Evolutionary conservation across 179 eudicot genomes (phyloP), one percentile per base, ranked within the genome.

Genomic region (Nepenthes alata): DNA sequence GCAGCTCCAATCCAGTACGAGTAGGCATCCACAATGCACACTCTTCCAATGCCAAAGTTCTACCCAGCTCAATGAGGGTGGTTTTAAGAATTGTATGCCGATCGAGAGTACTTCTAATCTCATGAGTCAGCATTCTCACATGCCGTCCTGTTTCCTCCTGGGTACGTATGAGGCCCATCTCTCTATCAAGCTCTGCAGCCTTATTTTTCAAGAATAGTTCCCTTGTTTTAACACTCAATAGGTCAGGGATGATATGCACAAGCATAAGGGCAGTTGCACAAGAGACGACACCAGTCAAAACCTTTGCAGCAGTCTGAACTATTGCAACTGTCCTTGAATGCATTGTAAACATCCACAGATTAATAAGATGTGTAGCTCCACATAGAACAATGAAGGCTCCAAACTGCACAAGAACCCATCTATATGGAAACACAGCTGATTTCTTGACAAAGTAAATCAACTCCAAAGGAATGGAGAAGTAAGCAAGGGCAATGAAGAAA

Each of bases 11-110:
- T 25, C 98, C 98, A 45, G 82, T 74, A 49, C 95, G 89, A 0
- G 96, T 82, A 50, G 98, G 98, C 96, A 89, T 93, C 98, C 98
- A 93, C 45, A 93, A 63, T 2, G 98, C 98, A 76, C 98, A 93
- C 77, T 93, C 98, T 71, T 89, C 98, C 68, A 89, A 56, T 35
- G 78, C 93, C 73, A 93, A 74, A 41, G 93, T 93, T 69, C 96
- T 83, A 59, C 98, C 98, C 63, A 91, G 72, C 87, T 91, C 98
- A 65, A 93, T 83, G 63, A 89, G 91, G 39, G 96, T 86, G 54
- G 98, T 93, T 72, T 80, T 89, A 12, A 93, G 77, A 65, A 93
- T 93, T 6, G 96, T 86, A 66, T 86, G 98, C 66, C 98, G 74
- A 69, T 93, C 95, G 63, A 93, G 96, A 39, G 98, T 93, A 77